These are phyloP conservation scores for Aspergillus calidoustus DNA, from an alignment of 2,329 filamentous ascomycete species.

Conservation along the genomic window DNA sequence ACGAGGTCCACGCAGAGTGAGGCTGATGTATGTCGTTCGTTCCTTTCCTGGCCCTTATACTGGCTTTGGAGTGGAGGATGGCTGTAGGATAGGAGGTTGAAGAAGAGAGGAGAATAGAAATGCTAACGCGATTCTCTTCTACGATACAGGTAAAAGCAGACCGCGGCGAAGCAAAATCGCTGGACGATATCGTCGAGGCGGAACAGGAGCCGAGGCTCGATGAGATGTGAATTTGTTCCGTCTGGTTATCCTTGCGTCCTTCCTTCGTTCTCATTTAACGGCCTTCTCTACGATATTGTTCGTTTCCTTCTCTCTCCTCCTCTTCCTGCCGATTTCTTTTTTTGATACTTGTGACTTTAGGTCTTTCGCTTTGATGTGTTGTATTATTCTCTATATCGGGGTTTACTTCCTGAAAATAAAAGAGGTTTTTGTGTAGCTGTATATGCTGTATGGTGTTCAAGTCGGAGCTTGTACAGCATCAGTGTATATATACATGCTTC, in stretches of 20 bases:
- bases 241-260: not conserved
- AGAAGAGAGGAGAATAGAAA: not conserved
- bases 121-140: not conserved
- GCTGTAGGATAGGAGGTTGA: too few species aligned
- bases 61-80: too few species aligned
- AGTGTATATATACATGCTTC: not conserved
- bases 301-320: not conserved
- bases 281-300: not conserved
- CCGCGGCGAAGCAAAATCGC: conserved; percentile 8
- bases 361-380: not conserved
- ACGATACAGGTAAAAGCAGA: conserved; percentile 17
- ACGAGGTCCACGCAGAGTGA: conserved; percentile 14
- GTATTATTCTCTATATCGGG: not conserved
- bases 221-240: conserved; percentile 8
- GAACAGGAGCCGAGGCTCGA: conserved; percentile 15
- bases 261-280: not conserved
- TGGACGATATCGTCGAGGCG: conserved; percentile 2
- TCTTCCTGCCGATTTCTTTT: not conserved
- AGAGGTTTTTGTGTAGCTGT: not conserved
- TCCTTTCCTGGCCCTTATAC: too few species aligned
- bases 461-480: not conserved
- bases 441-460: too few species aligned
- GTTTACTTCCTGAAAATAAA: not conserved
- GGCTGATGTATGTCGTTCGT: conserved; percentile 4
- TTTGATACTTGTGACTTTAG: not conserved